These are phyloP conservation scores for Trametes sanguinea DNA, from an alignment of 768 basidiomycete species.

Conservation along the genomic window DNA sequence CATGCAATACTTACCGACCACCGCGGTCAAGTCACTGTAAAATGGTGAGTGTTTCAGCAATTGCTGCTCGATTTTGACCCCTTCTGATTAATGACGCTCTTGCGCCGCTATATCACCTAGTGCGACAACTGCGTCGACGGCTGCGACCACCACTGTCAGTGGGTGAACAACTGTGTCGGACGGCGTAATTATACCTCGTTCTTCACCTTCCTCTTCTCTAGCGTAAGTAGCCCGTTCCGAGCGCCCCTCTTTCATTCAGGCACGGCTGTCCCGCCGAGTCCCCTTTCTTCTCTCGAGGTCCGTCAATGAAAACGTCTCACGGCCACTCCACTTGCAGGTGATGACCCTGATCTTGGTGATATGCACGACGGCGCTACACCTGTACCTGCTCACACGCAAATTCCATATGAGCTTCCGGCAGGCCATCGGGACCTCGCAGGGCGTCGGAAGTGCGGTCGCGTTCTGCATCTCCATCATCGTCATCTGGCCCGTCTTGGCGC, in stretches of 20 bases:
- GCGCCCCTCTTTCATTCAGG: not conserved
- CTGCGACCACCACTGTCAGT: slow-evolving; percentile 90
- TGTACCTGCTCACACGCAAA: slow-evolving; percentile 61
- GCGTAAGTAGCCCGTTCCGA: slow-evolving; percentile 50
- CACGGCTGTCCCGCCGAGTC: slow-evolving; percentile 12
- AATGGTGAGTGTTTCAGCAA: slow-evolving; percentile 55
- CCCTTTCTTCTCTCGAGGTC: not conserved
- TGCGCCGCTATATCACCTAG: slow-evolving; percentile 38
- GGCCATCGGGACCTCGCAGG: slow-evolving; percentile 44
- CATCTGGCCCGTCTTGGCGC: slow-evolving; percentile 80
- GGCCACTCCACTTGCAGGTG: slow-evolving; percentile 46
- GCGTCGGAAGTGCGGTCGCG: slow-evolving; percentile 78
- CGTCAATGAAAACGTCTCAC: slow-evolving; percentile 19
- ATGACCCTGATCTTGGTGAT: slow-evolving; percentile 74
- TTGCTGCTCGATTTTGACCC: not conserved
- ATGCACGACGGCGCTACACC: slow-evolving; percentile 79
- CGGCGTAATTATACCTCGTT: slow-evolving; percentile 95
- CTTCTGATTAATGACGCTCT: not conserved
- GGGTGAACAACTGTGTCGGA: slow-evolving; percentile 96
- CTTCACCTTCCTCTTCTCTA: slow-evolving; percentile 76
- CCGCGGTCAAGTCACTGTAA: slow-evolving; percentile 96
- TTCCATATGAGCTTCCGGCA: slow-evolving; percentile 50
- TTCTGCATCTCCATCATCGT: slow-evolving; percentile 73
- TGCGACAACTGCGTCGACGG: slow-evolving; percentile 98
- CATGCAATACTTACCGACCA: slow-evolving; percentile 90